A percentile compares a stretch with the other conserved stretches of the same genome.
phyloP scores from a whole-genome alignment of 164 flowering plant genomes.

The Tinospora cordifolia region DNA sequence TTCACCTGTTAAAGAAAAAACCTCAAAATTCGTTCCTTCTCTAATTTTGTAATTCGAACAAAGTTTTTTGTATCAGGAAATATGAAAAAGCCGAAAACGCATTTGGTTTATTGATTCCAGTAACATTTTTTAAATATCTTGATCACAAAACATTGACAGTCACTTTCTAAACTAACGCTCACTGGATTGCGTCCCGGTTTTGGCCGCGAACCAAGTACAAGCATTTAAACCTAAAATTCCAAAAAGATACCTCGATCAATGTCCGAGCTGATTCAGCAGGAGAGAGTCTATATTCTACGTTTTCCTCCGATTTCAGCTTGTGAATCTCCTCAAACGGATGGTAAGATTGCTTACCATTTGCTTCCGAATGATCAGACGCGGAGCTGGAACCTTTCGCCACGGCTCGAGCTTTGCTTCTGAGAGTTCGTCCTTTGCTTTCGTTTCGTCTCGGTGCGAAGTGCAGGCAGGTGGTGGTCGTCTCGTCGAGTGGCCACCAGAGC shows the following conservation, averaged over 20 bases:
- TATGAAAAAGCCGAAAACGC: too few relatives aligned
- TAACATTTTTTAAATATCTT: background rate
- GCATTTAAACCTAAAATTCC: background rate
- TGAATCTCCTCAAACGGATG: slow-evolving; percentile 77
- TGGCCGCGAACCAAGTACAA: background rate
- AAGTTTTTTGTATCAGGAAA: too few relatives aligned
- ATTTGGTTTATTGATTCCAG: too few relatives aligned
- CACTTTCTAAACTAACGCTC: background rate
- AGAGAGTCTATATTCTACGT: slow-evolving; percentile 47
- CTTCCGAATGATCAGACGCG: slow-evolving; percentile 40
- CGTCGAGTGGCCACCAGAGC: background rate
- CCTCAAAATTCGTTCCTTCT: background rate
- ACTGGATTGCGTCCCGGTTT: background rate
- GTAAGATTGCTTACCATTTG: slow-evolving; percentile 38
- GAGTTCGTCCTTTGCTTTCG: background rate
- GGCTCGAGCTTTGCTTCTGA: slow-evolving; percentile 28
- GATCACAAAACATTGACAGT: background rate
- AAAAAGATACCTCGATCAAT: slow-evolving; percentile 57
- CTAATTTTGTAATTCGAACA: background rate
- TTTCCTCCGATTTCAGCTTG: slow-evolving; percentile 19
- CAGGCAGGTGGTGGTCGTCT: background rate
- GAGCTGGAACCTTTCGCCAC: slow-evolving; percentile 35
- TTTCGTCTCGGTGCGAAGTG: background rate
- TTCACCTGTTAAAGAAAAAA: slow-evolving; percentile 44
- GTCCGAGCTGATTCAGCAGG: slow-evolving; percentile 61